These are phyloP conservation scores for Croton setiger DNA, from an alignment of 441 rosid genomes.

Conservation along the genomic window DNA sequence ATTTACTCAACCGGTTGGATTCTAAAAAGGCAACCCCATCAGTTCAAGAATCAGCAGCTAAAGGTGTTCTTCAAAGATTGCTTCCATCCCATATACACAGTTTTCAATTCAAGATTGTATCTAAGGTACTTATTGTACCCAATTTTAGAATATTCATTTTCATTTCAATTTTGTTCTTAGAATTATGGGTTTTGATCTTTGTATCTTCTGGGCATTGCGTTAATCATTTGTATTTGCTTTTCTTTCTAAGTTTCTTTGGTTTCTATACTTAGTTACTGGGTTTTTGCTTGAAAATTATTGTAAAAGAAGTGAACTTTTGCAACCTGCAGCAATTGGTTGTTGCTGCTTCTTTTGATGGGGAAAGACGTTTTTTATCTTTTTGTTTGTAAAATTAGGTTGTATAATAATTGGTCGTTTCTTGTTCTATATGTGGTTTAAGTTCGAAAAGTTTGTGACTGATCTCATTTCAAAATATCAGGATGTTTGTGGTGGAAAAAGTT, in stretches of 20 bases:
- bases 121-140: conserved; percentile 47
- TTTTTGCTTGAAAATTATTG: neutral
- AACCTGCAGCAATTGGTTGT: neutral
- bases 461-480: conserved; percentile 48
- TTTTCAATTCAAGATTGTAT: conserved; percentile 63
- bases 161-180: neutral
- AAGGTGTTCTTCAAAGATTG: conserved; percentile 63
- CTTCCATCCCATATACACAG: conserved; percentile 63
- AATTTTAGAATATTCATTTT: neutral
- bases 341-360: neutral
- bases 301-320: neutral
- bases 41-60: conserved; percentile 73
- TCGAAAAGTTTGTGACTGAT: conserved; percentile 18
- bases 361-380: neutral
- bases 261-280: too few relatives aligned
- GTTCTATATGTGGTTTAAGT: neutral
- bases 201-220: conserved; percentile 2
- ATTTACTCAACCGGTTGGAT: conserved; percentile 59
- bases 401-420: neutral
- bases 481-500: conserved; percentile 69
- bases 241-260: neutral
- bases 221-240: neutral
- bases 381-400: neutral
- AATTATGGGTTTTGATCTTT: neutral
- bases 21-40: conserved; percentile 50